Conservation (phyloP, 2,329 filamentous ascomycete species). For the Parastagonospora nodorum region DNA sequence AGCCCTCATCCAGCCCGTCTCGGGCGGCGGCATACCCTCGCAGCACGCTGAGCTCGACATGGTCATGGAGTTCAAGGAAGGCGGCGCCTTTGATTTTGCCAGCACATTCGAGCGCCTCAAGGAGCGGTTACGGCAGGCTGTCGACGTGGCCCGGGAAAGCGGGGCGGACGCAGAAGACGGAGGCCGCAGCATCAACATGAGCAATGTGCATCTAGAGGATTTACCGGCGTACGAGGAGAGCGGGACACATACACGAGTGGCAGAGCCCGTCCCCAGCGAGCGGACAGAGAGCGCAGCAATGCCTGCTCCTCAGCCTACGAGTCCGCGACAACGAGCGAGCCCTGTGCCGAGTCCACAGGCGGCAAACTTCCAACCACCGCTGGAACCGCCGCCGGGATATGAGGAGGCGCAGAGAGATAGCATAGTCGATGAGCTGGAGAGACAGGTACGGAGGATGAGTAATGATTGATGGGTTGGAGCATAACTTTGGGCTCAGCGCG, state of each 20-base stretch:
- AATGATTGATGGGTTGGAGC: conserved; percentile 13
- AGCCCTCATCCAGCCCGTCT: conserved; percentile 76
- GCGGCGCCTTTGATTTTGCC: conserved; percentile 92
- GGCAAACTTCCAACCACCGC: conserved; percentile 57
- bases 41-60: conserved; percentile 75
- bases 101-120: conserved; percentile 81
- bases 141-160: conserved; percentile 73
- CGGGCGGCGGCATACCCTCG: conserved; percentile 80
- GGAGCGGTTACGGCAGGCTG: conserved; percentile 79
- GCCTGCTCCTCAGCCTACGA: conserved; percentile 22
- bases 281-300: conserved; percentile 21
- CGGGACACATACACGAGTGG: conserved; percentile 43
- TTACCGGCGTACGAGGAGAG: conserved; percentile 82
- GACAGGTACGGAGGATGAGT: conserved; percentile 29
- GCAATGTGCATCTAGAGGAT: conserved; percentile 79
- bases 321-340: conserved; percentile 31
- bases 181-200: conserved; percentile 57
- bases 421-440: conserved; percentile 73
- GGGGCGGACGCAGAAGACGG: conserved; percentile 56
- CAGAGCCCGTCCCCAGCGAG: conserved; percentile 39
- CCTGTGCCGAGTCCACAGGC: conserved; percentile 36
- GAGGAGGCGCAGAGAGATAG: conserved; percentile 87
- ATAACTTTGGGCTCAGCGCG: conserved; percentile 24
- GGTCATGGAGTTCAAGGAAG: conserved; percentile 89
- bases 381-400: conserved; percentile 86